phyloP scores from a whole-genome alignment of 2,329 filamentous ascomycete species.

The Colletotrichum somersetense region DNA sequence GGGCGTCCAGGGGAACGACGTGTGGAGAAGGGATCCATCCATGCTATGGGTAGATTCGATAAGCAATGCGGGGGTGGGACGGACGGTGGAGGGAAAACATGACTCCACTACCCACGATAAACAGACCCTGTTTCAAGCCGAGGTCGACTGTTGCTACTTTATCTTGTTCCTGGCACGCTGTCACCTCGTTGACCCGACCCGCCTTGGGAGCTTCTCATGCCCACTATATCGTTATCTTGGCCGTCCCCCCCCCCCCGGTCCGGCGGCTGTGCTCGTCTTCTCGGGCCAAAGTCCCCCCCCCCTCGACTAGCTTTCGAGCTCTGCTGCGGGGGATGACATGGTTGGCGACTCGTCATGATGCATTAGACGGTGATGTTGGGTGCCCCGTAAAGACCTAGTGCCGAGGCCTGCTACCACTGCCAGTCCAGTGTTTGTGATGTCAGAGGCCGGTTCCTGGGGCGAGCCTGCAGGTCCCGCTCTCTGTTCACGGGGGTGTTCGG shows the following conservation, averaged over 20 bases:
- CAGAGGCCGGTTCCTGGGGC: conserved; percentile 27
- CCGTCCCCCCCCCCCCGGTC: not conserved
- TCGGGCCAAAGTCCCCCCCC: conserved; percentile 30
- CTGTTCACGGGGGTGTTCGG: conserved; percentile 1
- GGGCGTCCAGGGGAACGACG: conserved; percentile 3
- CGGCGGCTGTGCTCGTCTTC: conserved; percentile 23
- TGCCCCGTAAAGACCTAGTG: not conserved
- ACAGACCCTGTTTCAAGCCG: not conserved
- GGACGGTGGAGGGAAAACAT: not conserved
- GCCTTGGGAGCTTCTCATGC: not conserved
- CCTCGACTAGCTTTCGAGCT: conserved; percentile 6
- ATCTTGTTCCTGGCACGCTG: not conserved
- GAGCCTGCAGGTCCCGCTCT: conserved; percentile 26
- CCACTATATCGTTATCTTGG: not conserved
- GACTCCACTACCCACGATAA: not conserved
- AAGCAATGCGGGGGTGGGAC: conserved; percentile 40
- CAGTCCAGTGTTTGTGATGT: conserved; percentile 36
- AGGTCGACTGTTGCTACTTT: conserved; percentile 8
- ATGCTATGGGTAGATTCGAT: conserved; percentile 26
- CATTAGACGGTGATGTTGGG: too few relatives aligned
- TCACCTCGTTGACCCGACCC: conserved; percentile 11
- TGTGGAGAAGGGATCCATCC: not conserved
- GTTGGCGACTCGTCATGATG: conserved; percentile 14
- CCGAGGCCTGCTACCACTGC: conserved; percentile 1
- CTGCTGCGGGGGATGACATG: conserved; percentile 31